These are phyloP conservation scores for Diospyros kaki DNA, from an alignment of 148 eudicot genomes.

Conservation along the genomic window DNA sequence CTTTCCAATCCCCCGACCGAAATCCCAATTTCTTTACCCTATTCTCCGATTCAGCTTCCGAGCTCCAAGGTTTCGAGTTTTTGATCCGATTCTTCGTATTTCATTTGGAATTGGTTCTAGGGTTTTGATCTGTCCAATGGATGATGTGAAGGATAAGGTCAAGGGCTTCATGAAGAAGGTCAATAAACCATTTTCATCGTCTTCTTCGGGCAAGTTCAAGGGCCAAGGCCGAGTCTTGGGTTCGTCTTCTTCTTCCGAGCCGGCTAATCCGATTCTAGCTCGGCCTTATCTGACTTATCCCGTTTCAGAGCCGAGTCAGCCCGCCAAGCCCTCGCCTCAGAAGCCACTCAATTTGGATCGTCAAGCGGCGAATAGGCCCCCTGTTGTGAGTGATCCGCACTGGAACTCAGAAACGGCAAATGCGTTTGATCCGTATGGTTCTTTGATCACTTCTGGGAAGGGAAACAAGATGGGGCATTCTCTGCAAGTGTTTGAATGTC, in stretches of 20 bases:
- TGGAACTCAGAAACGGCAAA: slow-evolving; percentile 17
- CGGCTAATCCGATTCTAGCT: slow-evolving; percentile 21
- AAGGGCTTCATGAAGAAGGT: slow-evolving; percentile 95
- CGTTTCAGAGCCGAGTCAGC: slow-evolving; percentile 24
- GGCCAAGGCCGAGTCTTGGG: slow-evolving; percentile 90
- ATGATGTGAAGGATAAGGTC: slow-evolving; percentile 77
- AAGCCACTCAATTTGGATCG: slow-evolving; percentile 27
- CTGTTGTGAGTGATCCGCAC: slow-evolving; percentile 3
- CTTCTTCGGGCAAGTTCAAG: slow-evolving; percentile 78
- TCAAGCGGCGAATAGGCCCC: slow-evolving; percentile 14
- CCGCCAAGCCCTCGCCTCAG: slow-evolving; percentile 41
- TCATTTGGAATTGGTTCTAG: neutral
- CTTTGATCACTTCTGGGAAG: slow-evolving; percentile 70
- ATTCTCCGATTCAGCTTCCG: no score
- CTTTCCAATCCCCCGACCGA: no score
- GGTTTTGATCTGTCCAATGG: slow-evolving; percentile 37
- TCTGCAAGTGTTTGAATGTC: slow-evolving; percentile 83
- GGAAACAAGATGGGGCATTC: slow-evolving; percentile 67
- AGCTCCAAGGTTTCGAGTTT: no score
- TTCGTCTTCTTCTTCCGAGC: slow-evolving; percentile 53
- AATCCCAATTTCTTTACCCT: no score
- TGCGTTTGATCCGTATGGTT: slow-evolving; percentile 79
- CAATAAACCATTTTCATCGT: slow-evolving; percentile 54
- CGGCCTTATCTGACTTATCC: slow-evolving; percentile 21
- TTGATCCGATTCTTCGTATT: neutral